Percentiles rank a stretch among this genome's conserved stretches.
Conservation (phyloP, 1,284 basidiomycete genomes). For the Apiotrichum akiyoshidainum region DNA sequence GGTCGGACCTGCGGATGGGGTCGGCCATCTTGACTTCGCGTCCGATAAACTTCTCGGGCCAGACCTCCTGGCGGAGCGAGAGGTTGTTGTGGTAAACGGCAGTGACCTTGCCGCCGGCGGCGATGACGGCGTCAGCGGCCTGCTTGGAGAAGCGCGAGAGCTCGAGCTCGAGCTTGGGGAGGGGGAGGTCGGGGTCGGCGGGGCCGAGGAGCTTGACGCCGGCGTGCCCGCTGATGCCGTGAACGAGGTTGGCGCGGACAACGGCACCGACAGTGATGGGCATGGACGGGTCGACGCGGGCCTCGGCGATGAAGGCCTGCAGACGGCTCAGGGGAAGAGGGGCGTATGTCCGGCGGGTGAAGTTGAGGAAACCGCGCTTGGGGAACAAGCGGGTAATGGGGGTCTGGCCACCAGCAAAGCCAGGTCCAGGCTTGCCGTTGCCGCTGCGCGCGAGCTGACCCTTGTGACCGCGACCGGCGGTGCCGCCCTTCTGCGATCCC, state of each 20-base stretch:
- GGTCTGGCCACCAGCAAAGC: slow-evolving; percentile 96
- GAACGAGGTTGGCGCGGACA: slow-evolving; percentile 78
- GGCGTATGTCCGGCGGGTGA: slow-evolving; percentile 69
- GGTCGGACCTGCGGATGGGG: slow-evolving; percentile 79
- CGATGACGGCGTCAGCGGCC: slow-evolving; percentile 81
- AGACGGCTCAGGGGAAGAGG: slow-evolving; percentile 83
- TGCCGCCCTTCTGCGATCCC: slow-evolving; percentile 84
- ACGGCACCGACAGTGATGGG: slow-evolving; percentile 88
- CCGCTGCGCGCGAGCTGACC: slow-evolving; percentile 92
- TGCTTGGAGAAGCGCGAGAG: slow-evolving; percentile 81
- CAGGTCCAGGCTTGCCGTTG: slow-evolving; percentile 75
- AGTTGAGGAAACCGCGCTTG: slow-evolving; percentile 89
- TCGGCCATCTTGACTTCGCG: slow-evolving; percentile 65
- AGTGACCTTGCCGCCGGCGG: slow-evolving; percentile 74
- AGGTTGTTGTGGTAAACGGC: slow-evolving; percentile 91
- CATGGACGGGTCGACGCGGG: slow-evolving; percentile 69
- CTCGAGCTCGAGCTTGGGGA: slow-evolving; percentile 70
- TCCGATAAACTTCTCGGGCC: slow-evolving; percentile 56
- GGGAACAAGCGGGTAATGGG: slow-evolving; percentile 88
- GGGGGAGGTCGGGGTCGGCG: slow-evolving; percentile 54
- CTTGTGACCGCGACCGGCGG: slow-evolving; percentile 89
- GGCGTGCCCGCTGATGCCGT: slow-evolving; percentile 67
- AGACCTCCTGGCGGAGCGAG: slow-evolving; percentile 74
- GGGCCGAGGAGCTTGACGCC: slow-evolving; percentile 88
- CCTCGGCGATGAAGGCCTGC: slow-evolving; percentile 86